Base-by-base conservation (phyloP, 768 basidiomycete species). In the Lactarius psammicola region DNA sequence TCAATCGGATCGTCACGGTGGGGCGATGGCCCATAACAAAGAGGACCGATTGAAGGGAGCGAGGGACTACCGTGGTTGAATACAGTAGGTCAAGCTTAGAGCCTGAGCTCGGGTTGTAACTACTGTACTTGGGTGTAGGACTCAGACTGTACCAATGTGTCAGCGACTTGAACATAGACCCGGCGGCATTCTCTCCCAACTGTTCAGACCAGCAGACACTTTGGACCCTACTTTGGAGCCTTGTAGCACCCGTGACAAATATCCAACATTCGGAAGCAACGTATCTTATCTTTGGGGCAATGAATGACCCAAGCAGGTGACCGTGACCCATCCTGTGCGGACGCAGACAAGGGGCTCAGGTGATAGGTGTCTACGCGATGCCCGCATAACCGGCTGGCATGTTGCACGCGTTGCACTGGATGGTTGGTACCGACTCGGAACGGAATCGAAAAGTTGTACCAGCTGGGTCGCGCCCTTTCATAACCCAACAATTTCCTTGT, bases 271-370 rank as follows among this genome's bases (percentile, higher is more conserved):
- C 23, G 23, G 53, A 60, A 34, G 38, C 28, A 36, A 44, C 59
- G 30, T 34, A 40, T 55, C 38, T 55, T 60, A 31, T 40, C 46
- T 49, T 49, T 20, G 18, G 23, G 28, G 15, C 26, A n/a, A 56
- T 30, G 59, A 42, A 65, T 59, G 63, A 44, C 63, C 53, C 2
- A 46, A 13, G 55, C 64, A 65, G 64, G 42, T 65, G 64, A 65
- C 64, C 59, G 31, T 11, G 40, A 23, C 46, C 40, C 46, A 26
- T n/a, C n/a, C n/a, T n/a, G n/a, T 46, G 49, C 10, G n/a, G 46
- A 60, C 59, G 33, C n/a, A n/a, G n/a, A n/a, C n/a, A n/a, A n/a
- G n/a, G n/a, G n/a, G n/a, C 54, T 60, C 64, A 60, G 44, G 55
- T 60, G 33, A 56, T 30, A 44, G 4, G 42, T 30, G 26, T 65